Base-by-base conservation (phyloP, 2,329 filamentous ascomycete genomes). In the Seiridium unicorne region DNA sequence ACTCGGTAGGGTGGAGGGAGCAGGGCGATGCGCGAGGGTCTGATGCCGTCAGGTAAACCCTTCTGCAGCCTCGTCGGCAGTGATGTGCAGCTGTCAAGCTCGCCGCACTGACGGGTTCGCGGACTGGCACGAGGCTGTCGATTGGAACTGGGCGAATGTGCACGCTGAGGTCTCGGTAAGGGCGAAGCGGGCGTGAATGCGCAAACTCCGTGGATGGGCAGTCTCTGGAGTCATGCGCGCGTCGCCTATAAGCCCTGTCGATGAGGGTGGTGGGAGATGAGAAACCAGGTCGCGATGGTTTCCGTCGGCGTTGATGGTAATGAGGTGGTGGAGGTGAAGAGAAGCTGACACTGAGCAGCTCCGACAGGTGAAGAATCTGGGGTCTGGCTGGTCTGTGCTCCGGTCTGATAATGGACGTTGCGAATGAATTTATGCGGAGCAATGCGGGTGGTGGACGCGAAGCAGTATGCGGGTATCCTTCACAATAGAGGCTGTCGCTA, bases 1-100 rank as follows among this genome's bases (percentile, higher is more conserved):
- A 66, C 66, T 64, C 68, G 60, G 62, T 57, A 61, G 62, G 66
- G 60, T 38, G 5, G 32, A 53, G n/a, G 6, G 49, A 26, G 38
- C 35, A 49, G 60, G 53, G 59, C 55, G 63, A 60, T 13, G 32
- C 32, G 18, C 31, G n/a, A 38, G 31, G 53, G 38, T 55, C 53
- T 42, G 18, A 38, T 35, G 18, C 44, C 8, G 36, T 32, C 18
- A 55, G 34, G 26, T 44, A 26, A 44, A 35, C n/a, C 36, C 53
- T 32, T 46, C 38, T 26, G 38, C 44, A 38, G 18, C 38, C 26
- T 44, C 35, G 36, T 10, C 53, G 53, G 38, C 42, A 46, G 36
- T 55, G 36, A 18, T 55, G 38, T 32, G 53, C 36, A 55, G 53
- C 26, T 44, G 53, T 55, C 42, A 46, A 44, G 36, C 42, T 46